Percentiles rank a stretch among this genome's conserved stretches.
Evolutionary conservation across 805 yeast species (phyloP).

Genomic region (Metschnikowia orientalis): DNA sequence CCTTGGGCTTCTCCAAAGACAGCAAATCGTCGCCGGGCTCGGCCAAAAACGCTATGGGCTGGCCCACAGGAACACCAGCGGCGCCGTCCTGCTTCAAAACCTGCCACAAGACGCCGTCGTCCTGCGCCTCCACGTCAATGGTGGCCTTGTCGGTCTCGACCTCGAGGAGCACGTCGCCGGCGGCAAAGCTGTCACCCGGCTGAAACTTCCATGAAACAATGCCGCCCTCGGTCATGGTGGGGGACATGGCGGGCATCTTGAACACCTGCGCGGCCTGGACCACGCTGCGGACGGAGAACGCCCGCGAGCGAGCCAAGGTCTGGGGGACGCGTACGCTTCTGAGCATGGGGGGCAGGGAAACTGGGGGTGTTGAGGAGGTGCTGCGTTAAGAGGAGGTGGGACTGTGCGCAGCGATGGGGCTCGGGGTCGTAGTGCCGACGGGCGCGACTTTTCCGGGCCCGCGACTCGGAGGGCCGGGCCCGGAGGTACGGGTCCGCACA

Average conservation of each 20-base stretch:
- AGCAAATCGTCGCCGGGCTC: conserved; percentile 82
- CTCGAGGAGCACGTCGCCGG: conserved; percentile 81
- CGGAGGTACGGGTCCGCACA: no score
- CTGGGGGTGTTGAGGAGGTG: conserved; percentile 7
- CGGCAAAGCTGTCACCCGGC: conserved; percentile 57
- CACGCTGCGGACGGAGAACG: conserved; percentile 28
- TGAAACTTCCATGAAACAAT: conserved; percentile 85
- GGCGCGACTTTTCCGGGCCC: conserved; percentile 19
- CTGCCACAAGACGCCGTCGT: conserved; percentile 86
- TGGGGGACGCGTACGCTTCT: conserved; percentile 17
- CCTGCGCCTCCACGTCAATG: conserved; percentile 83
- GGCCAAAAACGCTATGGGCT: conserved; percentile 82
- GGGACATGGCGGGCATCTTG: conserved; percentile 98
- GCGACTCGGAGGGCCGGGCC: no score
- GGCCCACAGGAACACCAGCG: conserved; percentile 77
- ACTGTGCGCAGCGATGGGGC: conserved; percentile 5
- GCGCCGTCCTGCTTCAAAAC: conserved; percentile 69
- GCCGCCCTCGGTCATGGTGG: conserved; percentile 97
- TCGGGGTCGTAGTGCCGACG: conserved; percentile 23
- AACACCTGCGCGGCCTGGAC: conserved; percentile 45
- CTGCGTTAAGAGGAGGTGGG: conserved; percentile 5
- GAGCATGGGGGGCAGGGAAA: no score
- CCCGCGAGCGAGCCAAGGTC: conserved; percentile 13
- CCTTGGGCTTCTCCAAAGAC: conserved; percentile 54
- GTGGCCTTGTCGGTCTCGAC: conserved; percentile 86